phyloP scores from a whole-genome alignment of 2,329 filamentous ascomycete species.

The Coleophoma crateriformis region DNA sequence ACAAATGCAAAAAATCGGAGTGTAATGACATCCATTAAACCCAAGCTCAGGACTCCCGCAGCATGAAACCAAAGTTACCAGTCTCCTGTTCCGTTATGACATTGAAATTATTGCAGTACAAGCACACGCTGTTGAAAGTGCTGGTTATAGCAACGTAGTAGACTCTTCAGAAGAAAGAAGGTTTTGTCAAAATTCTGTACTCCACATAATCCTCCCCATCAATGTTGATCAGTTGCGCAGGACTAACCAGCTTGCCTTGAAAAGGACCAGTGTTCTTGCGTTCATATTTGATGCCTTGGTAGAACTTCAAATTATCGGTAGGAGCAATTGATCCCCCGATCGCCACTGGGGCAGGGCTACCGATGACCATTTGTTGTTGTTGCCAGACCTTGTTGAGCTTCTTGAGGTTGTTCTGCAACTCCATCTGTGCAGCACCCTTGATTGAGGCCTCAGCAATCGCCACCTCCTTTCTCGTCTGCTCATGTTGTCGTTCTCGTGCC shows the following conservation, averaged over 20 bases:
- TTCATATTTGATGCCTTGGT: conserved; percentile 56
- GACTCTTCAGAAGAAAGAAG: conserved; percentile 40
- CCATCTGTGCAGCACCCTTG: conserved; percentile 16
- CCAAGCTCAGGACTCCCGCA: background rate
- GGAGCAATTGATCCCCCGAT: conserved; percentile 27
- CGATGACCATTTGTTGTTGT: conserved; percentile 15
- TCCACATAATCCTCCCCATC: conserved; percentile 64
- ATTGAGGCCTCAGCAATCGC: conserved; percentile 18
- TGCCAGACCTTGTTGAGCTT: conserved; percentile 25
- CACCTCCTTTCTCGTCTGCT: conserved; percentile 22
- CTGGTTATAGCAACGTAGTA: background rate
- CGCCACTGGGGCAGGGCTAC: background rate
- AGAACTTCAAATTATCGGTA: conserved; percentile 46
- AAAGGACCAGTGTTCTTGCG: conserved; percentile 56
- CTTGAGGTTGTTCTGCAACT: conserved; percentile 24
- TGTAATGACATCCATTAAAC: background rate
- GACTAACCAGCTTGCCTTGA: conserved; percentile 56
- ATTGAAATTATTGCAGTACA: no score
- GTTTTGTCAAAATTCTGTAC: conserved; percentile 59
- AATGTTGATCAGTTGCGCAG: conserved; percentile 56
- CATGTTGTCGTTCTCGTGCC: conserved; percentile 16
- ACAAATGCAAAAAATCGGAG: background rate
- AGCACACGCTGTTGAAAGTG: background rate
- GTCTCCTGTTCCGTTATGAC: no score
- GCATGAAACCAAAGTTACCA: no score